Base-by-base conservation (phyloP, 129 eudicot genomes). In the Centella asiatica region DNA sequence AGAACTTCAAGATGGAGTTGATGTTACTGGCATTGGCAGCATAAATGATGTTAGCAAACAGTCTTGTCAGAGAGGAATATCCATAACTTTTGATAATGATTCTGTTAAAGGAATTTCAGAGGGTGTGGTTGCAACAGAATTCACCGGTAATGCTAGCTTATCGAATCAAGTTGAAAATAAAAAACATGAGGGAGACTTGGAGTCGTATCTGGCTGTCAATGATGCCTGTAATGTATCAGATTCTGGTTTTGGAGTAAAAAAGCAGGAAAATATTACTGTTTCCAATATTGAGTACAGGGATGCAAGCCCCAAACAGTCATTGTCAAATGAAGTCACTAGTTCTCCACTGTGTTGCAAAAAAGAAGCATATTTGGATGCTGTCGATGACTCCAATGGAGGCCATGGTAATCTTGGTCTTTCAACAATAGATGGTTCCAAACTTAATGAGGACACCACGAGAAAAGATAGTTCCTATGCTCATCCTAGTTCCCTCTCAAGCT, bases 61-160 rank as follows among this genome's bases (percentile, higher is more conserved):
- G 71, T 59, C 80, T 51, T 14, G 56, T 71, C 69, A 51, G 70
- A 60, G 22, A 63, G 77, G 28, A 44, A 47, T 55, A 63, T 61
- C 61, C 24, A 46, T 63, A 57, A 74, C 45, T 20, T 72, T 23
- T 34, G 80, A 69, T 34, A 72, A 62, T 65, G 78, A 23, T 65
- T 42, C 24, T 60, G 63, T 33, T 44, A 59, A 64, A 40, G 72
- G 65, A 50, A 66, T 76, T 67, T 50, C 72, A 14, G 72, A 64
- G 49, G 70, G 50, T 53, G 59, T 42, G 29, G 20, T 72, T 60
- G 48, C 67, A 31, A n/a, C 27, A 37, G 68, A 54, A 45, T 77
- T 69, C 48, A 25, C 23, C 51, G 46, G 52, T 57, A 29, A 39
- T 44, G 37, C 58, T 75, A 71, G 54, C 66, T 50, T 69, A 37